Conservation (phyloP, 140 eudicot genomes). For the Anethum foeniculum region DNA sequence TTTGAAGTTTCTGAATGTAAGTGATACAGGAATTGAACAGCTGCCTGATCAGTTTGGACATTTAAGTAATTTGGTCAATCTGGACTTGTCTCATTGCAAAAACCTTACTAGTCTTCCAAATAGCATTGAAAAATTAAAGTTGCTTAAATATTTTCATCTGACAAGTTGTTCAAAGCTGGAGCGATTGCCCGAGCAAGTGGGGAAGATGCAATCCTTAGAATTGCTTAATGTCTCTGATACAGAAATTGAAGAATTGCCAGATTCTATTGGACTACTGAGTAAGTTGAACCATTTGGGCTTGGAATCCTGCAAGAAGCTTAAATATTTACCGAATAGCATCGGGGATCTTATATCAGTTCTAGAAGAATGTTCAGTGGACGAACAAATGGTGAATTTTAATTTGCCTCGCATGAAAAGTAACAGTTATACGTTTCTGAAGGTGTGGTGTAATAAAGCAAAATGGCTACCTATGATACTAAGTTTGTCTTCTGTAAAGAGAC, state of each 20-base stretch:
- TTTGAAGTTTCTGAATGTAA: neutral
- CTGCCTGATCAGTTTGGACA: neutral
- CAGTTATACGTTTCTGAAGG: too few species aligned
- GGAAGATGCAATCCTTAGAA: neutral
- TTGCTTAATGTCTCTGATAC: neutral
- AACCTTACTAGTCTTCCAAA: too few species aligned
- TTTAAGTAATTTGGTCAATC: neutral
- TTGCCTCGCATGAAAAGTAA: too few species aligned
- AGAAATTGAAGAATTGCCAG: neutral
- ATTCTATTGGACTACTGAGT: neutral
- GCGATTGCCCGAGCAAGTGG: neutral
- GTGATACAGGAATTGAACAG: neutral
- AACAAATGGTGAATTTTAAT: neutral
- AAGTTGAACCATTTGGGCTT: neutral
- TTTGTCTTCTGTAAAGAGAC: neutral
- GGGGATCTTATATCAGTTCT: neutral
- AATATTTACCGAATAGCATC: neutral
- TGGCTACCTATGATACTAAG: neutral
- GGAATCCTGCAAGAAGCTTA: neutral
- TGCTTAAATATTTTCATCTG: neutral
- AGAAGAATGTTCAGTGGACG: neutral
- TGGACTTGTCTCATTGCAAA: neutral
- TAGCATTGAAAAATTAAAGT: neutral
- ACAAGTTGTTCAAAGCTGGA: neutral
- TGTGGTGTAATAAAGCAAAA: neutral